phyloP scores from a whole-genome alignment of 2,329 filamentous ascomycete species.

The Penicillium sp. region DNA sequence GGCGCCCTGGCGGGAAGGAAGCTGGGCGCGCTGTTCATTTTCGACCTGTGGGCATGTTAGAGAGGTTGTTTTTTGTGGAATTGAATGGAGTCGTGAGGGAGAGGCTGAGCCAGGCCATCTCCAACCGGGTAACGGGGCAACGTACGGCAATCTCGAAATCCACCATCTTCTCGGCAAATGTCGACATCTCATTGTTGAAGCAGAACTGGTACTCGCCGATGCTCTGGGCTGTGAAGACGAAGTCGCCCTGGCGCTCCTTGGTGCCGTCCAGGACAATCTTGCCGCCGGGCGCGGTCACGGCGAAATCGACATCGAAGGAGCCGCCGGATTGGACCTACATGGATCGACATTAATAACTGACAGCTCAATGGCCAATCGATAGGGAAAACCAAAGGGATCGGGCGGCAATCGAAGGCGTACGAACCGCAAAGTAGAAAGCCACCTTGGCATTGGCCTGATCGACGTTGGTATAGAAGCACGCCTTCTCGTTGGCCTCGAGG shows the following conservation, averaged over 20 bases:
- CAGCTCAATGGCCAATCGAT: background rate
- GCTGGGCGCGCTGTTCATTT: conserved; percentile 73
- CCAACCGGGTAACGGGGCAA: conserved; percentile 11
- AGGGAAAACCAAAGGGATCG: background rate
- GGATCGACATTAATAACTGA: conserved; percentile 5
- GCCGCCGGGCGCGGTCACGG: conserved; percentile 73
- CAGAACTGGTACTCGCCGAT: conserved; percentile 91
- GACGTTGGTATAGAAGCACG: conserved; percentile 85
- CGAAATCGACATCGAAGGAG: conserved; percentile 94
- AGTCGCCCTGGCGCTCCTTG: conserved; percentile 94
- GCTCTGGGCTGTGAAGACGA: conserved; percentile 90
- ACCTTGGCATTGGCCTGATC: conserved; percentile 79
- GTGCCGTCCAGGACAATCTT: conserved; percentile 77
- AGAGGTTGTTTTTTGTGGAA: background rate
- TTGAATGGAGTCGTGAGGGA: background rate
- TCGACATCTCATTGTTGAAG: conserved; percentile 98
- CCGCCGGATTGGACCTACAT: conserved; percentile 91
- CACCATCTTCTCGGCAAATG: conserved; percentile 93
- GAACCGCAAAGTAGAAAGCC: conserved; percentile 96
- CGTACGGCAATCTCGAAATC: conserved; percentile 94
- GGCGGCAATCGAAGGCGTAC: conserved; percentile 33
- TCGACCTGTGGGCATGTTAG: conserved; percentile 61
- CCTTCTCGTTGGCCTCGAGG: conserved; percentile 81
- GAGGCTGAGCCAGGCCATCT: background rate
- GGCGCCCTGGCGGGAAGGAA: conserved; percentile 84